Conservation (phyloP, 805 yeast species). For the Cyberlindnera xylosilytica region DNA sequence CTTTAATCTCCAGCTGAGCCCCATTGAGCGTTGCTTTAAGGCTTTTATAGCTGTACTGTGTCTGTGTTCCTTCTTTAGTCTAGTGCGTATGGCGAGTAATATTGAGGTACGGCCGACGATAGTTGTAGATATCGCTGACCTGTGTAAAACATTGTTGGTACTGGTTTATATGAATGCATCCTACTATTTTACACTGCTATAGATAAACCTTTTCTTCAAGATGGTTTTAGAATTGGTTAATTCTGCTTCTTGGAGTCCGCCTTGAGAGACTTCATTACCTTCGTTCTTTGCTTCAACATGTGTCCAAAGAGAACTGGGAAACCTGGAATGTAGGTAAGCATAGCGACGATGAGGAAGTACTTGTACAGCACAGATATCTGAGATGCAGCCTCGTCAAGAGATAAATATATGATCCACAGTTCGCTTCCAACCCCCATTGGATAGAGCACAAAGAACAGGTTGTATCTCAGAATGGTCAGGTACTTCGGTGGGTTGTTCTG, state of each 20-base stretch:
- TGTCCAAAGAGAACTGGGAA: constrained; percentile 79
- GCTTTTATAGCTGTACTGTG: no score
- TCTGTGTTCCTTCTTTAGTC: no score
- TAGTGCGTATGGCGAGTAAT: no score
- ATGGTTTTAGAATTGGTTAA: neutral
- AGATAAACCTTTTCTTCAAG: no score
- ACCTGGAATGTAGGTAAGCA: constrained; percentile 80
- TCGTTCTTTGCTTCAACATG: constrained; percentile 85
- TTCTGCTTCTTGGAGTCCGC: constrained; percentile 5
- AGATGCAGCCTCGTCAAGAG: constrained; percentile 65
- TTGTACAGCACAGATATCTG: constrained; percentile 50
- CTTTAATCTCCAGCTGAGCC: no score
- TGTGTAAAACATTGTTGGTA: no score
- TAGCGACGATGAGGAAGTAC: constrained; percentile 49
- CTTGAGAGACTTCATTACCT: constrained; percentile 52
- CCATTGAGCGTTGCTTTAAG: no score
- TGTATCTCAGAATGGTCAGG: constrained; percentile 76
- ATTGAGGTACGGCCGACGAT: no score
- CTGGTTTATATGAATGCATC: no score
- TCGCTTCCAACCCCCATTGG: constrained; percentile 94
- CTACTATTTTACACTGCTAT: no score
- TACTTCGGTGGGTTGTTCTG: constrained; percentile 51
- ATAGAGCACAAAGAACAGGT: constrained; percentile 75
- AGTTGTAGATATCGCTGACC: no score
- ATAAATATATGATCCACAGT: constrained; percentile 60